Evolutionary conservation across 257 asterid species (phyloP).

Genomic region (Lycium barbarum): DNA sequence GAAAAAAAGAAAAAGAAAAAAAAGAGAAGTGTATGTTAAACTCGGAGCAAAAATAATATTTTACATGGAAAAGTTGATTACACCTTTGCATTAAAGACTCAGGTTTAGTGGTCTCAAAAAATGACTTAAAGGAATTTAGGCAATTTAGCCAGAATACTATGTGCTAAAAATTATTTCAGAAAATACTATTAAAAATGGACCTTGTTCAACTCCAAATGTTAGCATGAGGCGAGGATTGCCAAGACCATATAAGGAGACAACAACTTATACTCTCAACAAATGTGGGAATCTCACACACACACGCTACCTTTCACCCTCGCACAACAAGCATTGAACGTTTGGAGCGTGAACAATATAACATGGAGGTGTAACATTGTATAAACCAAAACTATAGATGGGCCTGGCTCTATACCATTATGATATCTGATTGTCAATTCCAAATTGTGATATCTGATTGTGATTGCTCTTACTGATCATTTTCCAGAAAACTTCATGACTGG

Average conservation of each 20-base stretch:
- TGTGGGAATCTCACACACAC: background rate
- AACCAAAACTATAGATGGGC: background rate
- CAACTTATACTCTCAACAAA: background rate
- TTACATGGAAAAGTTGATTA: constrained; percentile 2
- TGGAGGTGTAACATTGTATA: background rate
- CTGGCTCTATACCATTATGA: background rate
- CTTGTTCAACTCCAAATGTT: constrained; percentile 19
- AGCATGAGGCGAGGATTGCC: background rate
- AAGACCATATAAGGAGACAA: background rate
- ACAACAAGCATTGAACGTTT: background rate
- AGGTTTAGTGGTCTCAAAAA: constrained; percentile 4
- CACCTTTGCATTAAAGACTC: background rate
- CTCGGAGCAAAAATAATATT: background rate
- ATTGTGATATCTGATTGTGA: background rate
- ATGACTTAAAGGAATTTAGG: background rate
- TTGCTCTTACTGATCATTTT: constrained; percentile 16
- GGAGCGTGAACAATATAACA: background rate
- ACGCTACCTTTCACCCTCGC: background rate
- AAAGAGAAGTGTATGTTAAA: background rate
- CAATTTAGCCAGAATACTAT: background rate
- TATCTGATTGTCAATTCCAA: background rate
- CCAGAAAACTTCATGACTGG: constrained; percentile 91
- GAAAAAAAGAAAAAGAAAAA: background rate
- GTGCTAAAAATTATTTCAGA: background rate
- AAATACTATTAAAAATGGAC: background rate